Base-by-base conservation (phyloP, 768 basidiomycete species). In the Nidularia pulvinata region DNA sequence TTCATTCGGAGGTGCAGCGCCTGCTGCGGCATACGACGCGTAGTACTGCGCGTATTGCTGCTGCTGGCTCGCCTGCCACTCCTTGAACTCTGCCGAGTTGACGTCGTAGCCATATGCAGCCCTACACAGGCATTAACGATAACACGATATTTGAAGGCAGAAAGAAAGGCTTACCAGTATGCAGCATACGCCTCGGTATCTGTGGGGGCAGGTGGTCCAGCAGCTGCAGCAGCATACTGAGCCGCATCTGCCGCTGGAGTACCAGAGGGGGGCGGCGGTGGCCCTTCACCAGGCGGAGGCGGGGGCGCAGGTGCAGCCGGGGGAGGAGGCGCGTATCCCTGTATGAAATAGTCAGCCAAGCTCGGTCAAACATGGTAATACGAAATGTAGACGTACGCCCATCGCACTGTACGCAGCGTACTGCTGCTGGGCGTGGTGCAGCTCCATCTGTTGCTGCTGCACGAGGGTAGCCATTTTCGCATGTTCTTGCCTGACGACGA, bases 401-500 rank as follows among this genome's bases (percentile, higher is more conserved):
- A 86, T 81, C 42, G 79, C 74, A 58, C 80, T 79, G 62, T 92
- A 90, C 19, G 85, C 85, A 47, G 88, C 88, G 70, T 89, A 92
- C 65, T 90, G 89, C 58, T 80, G 74, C 66, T 93, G 91, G 2
- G 88, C 89, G 66, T 91, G 88, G 57, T 92, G 91, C 30, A 92
- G 77, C 61, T 93, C 91, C 87, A 90, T 88, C 69, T 93, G 91
- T 66, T 92, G 89, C 50, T 90, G 89, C 49, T 79, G 76, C 4
- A 89, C 67, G 10, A 81, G 65, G 2, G 73, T 59, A 55, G 82
- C 79, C 50, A 93, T 88, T 69, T 98, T 96, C 30, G 81, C 85
- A 64, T 95, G 93, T 66, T 98, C 94, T 57, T 84, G 79, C 14
- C 82, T 82, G 7, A 98, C 92, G n/a, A 97, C 94, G 37, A 88